Conservation (phyloP, 2,329 filamentous ascomycete species). For the Fusarium luffae region DNA sequence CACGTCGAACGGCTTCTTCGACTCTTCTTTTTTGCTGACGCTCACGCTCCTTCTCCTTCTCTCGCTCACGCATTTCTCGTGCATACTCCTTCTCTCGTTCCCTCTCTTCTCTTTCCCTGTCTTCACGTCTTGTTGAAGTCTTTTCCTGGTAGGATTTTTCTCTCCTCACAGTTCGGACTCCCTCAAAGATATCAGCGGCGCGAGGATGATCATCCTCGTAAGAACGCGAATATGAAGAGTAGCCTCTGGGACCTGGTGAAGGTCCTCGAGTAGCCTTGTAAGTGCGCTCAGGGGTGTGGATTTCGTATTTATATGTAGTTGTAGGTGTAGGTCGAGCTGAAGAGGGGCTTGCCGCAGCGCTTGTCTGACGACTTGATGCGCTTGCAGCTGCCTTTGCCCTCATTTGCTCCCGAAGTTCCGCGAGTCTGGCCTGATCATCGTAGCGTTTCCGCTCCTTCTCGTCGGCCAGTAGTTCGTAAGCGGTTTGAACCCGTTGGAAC, state of each 20-base stretch:
- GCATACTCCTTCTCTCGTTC: constrained; percentile 42
- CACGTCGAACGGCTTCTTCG: constrained; percentile 39
- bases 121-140: constrained; percentile 57
- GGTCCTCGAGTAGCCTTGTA: constrained; percentile 50
- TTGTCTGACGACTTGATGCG: constrained; percentile 22
- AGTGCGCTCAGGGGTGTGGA: constrained; percentile 62
- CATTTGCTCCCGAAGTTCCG: constrained; percentile 69
- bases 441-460: constrained; percentile 78
- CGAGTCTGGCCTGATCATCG: constrained; percentile 78
- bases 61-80: constrained; percentile 35
- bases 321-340: constrained; percentile 50
- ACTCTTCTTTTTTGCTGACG: constrained; percentile 20
- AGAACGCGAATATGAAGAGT: constrained; percentile 52
- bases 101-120: constrained; percentile 51
- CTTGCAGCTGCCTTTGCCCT: constrained; percentile 51
- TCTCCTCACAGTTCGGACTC: constrained; percentile 55
- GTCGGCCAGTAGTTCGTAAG: constrained; percentile 90
- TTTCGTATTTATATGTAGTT: constrained; percentile 55
- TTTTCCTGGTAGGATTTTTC: constrained; percentile 61
- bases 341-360: constrained; percentile 17
- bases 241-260: constrained; percentile 50
- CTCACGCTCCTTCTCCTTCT: constrained; percentile 45
- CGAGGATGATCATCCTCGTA: constrained; percentile 59
- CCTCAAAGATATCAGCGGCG: constrained; percentile 58
- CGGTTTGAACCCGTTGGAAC: constrained; percentile 92